phyloP scores from a whole-genome alignment of 2,329 filamentous ascomycete genomes.

The Exophiala xenobiotica region DNA sequence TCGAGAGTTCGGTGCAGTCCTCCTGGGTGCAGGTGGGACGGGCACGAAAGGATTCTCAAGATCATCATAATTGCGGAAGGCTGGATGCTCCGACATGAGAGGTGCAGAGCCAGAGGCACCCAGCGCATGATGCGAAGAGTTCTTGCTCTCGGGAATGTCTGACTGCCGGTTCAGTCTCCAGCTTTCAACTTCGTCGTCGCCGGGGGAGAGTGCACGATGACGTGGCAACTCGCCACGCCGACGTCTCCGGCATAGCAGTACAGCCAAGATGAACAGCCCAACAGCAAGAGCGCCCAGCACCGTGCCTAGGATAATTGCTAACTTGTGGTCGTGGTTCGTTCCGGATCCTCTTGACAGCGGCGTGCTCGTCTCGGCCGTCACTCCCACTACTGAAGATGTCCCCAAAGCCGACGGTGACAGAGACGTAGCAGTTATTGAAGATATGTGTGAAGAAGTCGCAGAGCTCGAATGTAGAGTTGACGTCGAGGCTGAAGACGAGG shows the following conservation, averaged over 20 bases:
- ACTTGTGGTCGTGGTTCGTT: slow-evolving; percentile 13
- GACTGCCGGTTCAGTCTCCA: slow-evolving; percentile 24
- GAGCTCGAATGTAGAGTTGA: not conserved
- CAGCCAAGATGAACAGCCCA: slow-evolving; percentile 22
- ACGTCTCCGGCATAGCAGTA: slow-evolving; percentile 23
- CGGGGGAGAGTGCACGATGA: slow-evolving; percentile 25
- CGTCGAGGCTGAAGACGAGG: slow-evolving; percentile 8
- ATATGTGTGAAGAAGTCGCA: slow-evolving; percentile 1
- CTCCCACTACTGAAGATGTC: slow-evolving; percentile 18
- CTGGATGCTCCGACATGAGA: slow-evolving; percentile 26
- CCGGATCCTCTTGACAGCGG: slow-evolving; percentile 3
- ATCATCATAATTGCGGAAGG: slow-evolving; percentile 11
- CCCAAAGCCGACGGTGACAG: slow-evolving; percentile 7
- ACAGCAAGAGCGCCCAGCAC: slow-evolving; percentile 28
- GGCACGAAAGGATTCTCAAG: slow-evolving; percentile 31
- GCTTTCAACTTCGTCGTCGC: slow-evolving; percentile 28
- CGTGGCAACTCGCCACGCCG: slow-evolving; percentile 20
- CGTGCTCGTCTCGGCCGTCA: slow-evolving; percentile 14
- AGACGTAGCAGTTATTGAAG: not conserved
- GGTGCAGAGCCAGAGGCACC: slow-evolving; percentile 12
- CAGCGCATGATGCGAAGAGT: slow-evolving; percentile 3
- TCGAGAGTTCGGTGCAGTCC: slow-evolving; percentile 23
- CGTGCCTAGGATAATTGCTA: slow-evolving; percentile 28
- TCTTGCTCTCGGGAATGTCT: not conserved
- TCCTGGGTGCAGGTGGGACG: slow-evolving; percentile 27